phyloP scores from a whole-genome alignment of 2,329 filamentous ascomycete species.

The Emmonsiellopsis sp. region DNA sequence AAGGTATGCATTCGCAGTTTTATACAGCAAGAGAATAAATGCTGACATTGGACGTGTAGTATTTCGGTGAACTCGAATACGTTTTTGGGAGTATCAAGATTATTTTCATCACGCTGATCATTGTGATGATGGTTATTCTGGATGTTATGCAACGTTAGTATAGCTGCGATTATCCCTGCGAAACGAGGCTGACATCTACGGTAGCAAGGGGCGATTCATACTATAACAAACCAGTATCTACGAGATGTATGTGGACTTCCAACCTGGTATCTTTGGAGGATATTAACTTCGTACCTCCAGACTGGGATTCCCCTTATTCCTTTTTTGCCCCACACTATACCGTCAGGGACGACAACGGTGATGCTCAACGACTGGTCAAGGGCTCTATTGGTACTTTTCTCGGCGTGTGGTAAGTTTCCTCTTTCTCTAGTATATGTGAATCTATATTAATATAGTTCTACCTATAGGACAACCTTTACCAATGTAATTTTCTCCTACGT shows the following conservation, averaged over 20 bases:
- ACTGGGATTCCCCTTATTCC: constrained; percentile 27
- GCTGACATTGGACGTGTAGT: constrained; percentile 30
- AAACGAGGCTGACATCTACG: constrained; percentile 15
- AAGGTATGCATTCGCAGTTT: constrained; percentile 27
- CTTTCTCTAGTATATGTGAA: background rate
- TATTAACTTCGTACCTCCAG: constrained; percentile 9
- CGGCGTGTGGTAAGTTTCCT: constrained; percentile 26
- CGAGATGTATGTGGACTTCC: constrained; percentile 22
- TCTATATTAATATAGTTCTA: background rate
- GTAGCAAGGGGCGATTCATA: constrained; percentile 29
- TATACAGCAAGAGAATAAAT: constrained; percentile 16
- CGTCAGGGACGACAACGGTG: constrained; percentile 22
- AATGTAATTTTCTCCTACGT: constrained; percentile 36
- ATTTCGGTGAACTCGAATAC: constrained; percentile 28
- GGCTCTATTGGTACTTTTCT: constrained; percentile 29
- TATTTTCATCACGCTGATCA: constrained; percentile 30
- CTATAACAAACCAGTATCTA: constrained; percentile 25
- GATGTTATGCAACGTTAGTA: constrained; percentile 28
- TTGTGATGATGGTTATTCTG: constrained; percentile 35
- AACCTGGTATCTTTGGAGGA: background rate
- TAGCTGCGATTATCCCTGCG: background rate
- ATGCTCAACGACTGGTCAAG: constrained; percentile 19
- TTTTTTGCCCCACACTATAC: constrained; percentile 28
- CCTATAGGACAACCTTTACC: constrained; percentile 33
- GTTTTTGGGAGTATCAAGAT: constrained; percentile 27